phyloP scores from a whole-genome alignment of 1,139 yeast species.

The Nakaseomyces bracarensis region DNA sequence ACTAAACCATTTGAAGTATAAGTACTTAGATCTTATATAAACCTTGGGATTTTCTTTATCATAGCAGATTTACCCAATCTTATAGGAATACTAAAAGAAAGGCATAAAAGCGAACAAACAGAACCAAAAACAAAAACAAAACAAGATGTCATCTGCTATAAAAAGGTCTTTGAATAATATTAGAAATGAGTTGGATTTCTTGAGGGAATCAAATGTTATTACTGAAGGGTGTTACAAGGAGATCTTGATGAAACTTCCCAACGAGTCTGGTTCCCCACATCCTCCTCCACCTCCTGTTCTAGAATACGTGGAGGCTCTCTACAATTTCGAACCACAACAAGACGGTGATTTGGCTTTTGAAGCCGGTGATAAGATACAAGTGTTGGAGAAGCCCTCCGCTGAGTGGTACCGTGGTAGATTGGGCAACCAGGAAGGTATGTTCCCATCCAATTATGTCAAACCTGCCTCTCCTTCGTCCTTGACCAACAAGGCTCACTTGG shows the following conservation, averaged over 20 bases:
- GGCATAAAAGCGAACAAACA: neutral
- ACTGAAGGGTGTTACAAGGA: slow-evolving; percentile 49
- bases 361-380: slow-evolving; percentile 60
- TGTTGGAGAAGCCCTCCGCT: slow-evolving; percentile 64
- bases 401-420: slow-evolving; percentile 89
- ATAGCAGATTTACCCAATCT: too few species aligned
- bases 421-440: slow-evolving; percentile 61
- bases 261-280: slow-evolving; percentile 7
- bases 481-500: slow-evolving; percentile 9
- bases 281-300: slow-evolving; percentile 6
- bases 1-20: too few species aligned
- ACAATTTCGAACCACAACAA: slow-evolving; percentile 62
- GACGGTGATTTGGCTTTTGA: slow-evolving; percentile 59
- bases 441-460: slow-evolving; percentile 81
- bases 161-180: slow-evolving; percentile 67
- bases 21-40: too few species aligned
- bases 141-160: slow-evolving; percentile 48
- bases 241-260: slow-evolving; percentile 49
- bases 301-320: slow-evolving; percentile 56
- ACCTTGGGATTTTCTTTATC: too few species aligned
- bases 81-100: too few species aligned
- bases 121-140: neutral
- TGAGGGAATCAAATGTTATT: slow-evolving; percentile 69
- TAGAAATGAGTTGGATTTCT: slow-evolving; percentile 72
- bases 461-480: slow-evolving; percentile 35